Percentiles rank a stretch among this genome's conserved stretches.
These are phyloP conservation scores for Raffaelea deltoideospora DNA, from an alignment of 2,329 filamentous ascomycete genomes.

Conservation along the genomic window DNA sequence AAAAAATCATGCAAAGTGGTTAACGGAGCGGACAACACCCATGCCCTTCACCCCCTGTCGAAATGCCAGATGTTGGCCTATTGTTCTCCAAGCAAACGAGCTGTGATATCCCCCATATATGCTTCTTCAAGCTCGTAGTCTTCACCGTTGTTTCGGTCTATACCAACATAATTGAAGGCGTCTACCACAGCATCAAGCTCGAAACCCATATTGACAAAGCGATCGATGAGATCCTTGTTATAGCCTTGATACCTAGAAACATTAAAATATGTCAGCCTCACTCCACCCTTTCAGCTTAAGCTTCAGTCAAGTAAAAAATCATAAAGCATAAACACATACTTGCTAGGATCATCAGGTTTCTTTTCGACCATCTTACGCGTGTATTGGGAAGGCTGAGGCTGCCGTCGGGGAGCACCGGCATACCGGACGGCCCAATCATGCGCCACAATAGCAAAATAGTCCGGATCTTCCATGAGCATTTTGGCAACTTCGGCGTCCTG, in stretches of 20 bases:
- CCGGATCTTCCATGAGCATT: conserved; percentile 70
- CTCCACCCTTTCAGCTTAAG: too few species aligned
- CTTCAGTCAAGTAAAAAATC: too few species aligned
- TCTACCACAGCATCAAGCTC: conserved; percentile 73
- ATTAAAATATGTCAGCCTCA: background rate
- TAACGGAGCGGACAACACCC: too few species aligned
- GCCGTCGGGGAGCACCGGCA: conserved; percentile 53
- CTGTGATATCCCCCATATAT: conserved; percentile 81
- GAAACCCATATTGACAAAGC: conserved; percentile 86
- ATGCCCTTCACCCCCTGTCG: too few species aligned
- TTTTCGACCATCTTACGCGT: conserved; percentile 36
- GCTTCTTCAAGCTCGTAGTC: conserved; percentile 82
- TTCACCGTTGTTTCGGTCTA: conserved; percentile 60
- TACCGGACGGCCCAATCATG: conserved; percentile 81
- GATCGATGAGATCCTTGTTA: conserved; percentile 66
- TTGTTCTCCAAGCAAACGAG: conserved; percentile 66
- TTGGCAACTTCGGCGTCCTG: conserved; percentile 91
- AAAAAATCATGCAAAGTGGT: too few species aligned
- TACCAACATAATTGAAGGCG: conserved; percentile 67
- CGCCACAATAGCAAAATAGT: conserved; percentile 66
- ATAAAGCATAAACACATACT: conserved; percentile 11
- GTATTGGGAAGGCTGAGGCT: conserved; percentile 21
- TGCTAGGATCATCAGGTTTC: conserved; percentile 38
- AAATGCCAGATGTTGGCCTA: too few species aligned
- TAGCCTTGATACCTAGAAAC: conserved; percentile 67